Evolutionary conservation across 345 rosid species (phyloP).

Genomic region (Eucalyptus guilfoylei): DNA sequence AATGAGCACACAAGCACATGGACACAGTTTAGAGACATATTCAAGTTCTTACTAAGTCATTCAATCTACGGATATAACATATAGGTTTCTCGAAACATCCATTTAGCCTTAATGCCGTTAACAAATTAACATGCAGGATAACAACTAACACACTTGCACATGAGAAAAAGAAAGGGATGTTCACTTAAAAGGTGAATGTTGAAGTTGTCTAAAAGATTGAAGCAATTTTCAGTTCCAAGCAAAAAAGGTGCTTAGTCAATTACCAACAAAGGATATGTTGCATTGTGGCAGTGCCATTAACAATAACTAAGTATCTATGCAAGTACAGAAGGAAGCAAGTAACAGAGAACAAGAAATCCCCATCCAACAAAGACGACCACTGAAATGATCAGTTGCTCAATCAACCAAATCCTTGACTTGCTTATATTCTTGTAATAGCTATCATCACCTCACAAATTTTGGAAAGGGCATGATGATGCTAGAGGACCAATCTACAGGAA

Average conservation of each 20-base stretch:
- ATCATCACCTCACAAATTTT: not conserved
- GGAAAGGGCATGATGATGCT: not conserved
- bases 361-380: not conserved
- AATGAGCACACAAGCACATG: not conserved
- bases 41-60: not conserved
- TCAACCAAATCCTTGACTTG: not conserved
- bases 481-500: not conserved
- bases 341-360: not conserved
- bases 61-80: not conserved
- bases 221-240: not conserved
- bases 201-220: not conserved
- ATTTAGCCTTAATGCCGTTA: not conserved
- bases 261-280: not conserved
- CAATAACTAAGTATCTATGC: not conserved
- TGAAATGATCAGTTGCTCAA: not conserved
- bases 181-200: not conserved
- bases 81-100: not conserved
- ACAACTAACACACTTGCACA: not conserved
- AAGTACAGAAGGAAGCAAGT: not conserved
- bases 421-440: not conserved
- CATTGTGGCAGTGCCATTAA: not conserved
- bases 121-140: not conserved
- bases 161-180: not conserved
- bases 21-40: not conserved
- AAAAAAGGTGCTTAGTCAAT: not conserved